Evolutionary conservation across 2,329 filamentous ascomycete genomes (phyloP).

Genomic region (Aspergillus spinulosporus): DNA sequence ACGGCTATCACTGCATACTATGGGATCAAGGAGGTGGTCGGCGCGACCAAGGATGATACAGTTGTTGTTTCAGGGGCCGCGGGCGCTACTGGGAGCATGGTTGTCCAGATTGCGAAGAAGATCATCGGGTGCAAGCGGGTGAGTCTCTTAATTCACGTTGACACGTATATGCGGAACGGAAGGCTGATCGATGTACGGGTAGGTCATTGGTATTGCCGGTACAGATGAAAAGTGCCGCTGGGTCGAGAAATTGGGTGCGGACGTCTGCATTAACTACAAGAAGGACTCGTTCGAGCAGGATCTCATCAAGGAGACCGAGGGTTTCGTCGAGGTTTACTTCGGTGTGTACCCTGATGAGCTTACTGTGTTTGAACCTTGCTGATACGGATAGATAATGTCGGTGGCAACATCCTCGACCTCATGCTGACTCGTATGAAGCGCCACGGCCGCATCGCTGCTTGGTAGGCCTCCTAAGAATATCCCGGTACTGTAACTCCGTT

Average conservation of each 20-base stretch:
- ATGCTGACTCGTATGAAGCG: slow-evolving; percentile 14
- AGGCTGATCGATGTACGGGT: not conserved
- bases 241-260: slow-evolving; percentile 17
- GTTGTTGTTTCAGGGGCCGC: slow-evolving; percentile 52
- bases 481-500: not conserved
- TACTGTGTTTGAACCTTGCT: not conserved
- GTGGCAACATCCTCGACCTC: slow-evolving; percentile 14
- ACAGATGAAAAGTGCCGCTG: slow-evolving; percentile 13
- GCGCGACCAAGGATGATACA: slow-evolving; percentile 41
- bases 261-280: slow-evolving; percentile 16
- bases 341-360: not conserved
- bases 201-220: slow-evolving; percentile 18
- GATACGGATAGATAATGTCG: slow-evolving; percentile 14
- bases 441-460: slow-evolving; percentile 21
- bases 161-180: too few species aligned
- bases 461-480: slow-evolving; percentile 12
- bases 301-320: slow-evolving; percentile 5
- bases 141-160: not conserved
- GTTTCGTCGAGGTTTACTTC: slow-evolving; percentile 10
- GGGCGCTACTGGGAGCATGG: slow-evolving; percentile 51
- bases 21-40: slow-evolving; percentile 44
- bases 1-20: slow-evolving; percentile 37
- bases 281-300: slow-evolving; percentile 9
- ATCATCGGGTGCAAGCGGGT: slow-evolving; percentile 18
- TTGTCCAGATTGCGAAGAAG: slow-evolving; percentile 56